Base-by-base conservation (phyloP, 1,284 basidiomycete species). In the Leccinum solheimii region DNA sequence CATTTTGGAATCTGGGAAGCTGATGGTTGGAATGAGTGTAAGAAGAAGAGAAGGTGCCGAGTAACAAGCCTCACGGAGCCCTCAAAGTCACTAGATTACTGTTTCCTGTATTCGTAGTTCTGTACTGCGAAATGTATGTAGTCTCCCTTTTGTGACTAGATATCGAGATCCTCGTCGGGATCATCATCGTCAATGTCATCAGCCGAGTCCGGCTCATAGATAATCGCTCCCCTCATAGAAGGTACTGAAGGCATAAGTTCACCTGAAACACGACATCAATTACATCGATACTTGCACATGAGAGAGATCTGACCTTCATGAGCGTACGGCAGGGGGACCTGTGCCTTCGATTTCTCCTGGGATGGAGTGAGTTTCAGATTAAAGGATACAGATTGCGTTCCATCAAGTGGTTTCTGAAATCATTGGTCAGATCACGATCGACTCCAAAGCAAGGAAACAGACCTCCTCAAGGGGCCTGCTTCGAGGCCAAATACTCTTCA, bases 121-220 rank as follows among this genome's bases (percentile, higher is more conserved):
- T 52, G 23, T 50, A 16, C 8, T 53, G n/a, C 16, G 38, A 48
- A 34, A 55, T 21, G 57, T 3, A 55, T n/a, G 56, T 5, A 26
- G 21, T 50, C 1, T 16, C 32, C 57, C 51, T 45, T 50, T 9
- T 21, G 14, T 40, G 26, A 34, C 75, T 78, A 94, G 61, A 94
- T 87, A 71, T 95, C 91, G 61, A 95, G 76, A 73, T 95, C 92
- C 70, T 94, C 92, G 68, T 95, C 92, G 21, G 92, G 92, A 78
- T 95, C 92, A 59, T 95, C 93, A 59, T 94, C 92, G 68, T 95
- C 92, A 55, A 94, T 83, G 67, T 95, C 93, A 69, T 95, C 92
- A 36, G 90, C 92, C 19, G 91, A 92, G 70, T 94, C 92, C 16
- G 93, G 92, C 67, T 93, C 90, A 64, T 94, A 95, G 58, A 83